Evolutionary conservation across 805 yeast species (phyloP), one percentile per base, ranked within the genome.

Genomic region (Lachancea cidri): DNA sequence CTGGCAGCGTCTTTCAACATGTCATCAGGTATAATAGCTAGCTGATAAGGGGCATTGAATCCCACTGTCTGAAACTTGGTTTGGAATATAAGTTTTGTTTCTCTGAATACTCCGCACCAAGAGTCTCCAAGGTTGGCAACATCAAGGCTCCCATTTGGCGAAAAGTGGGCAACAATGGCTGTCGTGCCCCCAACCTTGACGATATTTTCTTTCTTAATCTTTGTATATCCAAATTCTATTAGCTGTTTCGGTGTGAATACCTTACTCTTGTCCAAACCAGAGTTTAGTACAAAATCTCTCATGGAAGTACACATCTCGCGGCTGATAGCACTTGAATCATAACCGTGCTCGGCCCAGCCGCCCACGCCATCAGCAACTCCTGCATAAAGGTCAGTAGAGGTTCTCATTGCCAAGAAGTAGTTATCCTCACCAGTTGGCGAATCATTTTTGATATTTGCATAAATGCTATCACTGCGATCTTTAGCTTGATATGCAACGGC

Each of bases 361-460:
- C 98, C 98, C 3, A 93, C 98, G 11, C 98, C 98, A 65, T 91
- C 98, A 4, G 96, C 83, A 3, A 85, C 93, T 17, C 91, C 94
- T n/a, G 80, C 71, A 4, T 83, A 76, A 0, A 81, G 47, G 27
- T 55, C 60, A 8, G 44, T 43, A 1, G 52, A 46, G 3, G 49
- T 42, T 20, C 65, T 65, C 15, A 19, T 27, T 17, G 62, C 62
- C 19, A 80, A 68, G 43, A 84, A 77, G 52, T 71, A 79, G 55
- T 81, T 84, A 55, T 85, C 94, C 55, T 85, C 94, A 3, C 94
- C 94, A 2, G 86, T 73, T 4, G 85, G 79, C 4, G 88, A 83
- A 4, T 69, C 67, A 19, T 53, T 54, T 54, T 61, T 47, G 31
- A 62, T 53, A 38, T 59, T 52, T 17, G 46, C 59, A 48, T 47